phyloP scores from a whole-genome alignment of 1,284 basidiomycete genomes.

The Ustilago xerochloae region DNA sequence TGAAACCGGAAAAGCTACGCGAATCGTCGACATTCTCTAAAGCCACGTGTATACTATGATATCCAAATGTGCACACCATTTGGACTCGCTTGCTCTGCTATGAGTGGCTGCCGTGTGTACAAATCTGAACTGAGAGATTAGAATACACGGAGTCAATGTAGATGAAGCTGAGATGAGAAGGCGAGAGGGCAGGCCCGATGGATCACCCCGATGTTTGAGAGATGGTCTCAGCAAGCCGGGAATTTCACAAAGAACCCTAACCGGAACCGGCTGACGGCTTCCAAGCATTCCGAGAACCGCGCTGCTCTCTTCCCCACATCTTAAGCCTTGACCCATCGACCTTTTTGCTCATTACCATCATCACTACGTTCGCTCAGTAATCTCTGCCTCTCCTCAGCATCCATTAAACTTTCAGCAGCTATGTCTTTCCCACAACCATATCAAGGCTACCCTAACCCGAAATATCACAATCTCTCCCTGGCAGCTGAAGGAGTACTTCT shows the following conservation, averaged over 20 bases:
- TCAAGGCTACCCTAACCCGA: conserved; percentile 21
- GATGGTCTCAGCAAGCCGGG: neutral
- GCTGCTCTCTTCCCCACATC: neutral
- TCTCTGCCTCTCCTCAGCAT: neutral
- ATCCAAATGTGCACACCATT: too few relatives aligned
- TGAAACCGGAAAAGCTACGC: neutral
- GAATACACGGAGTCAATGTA: neutral
- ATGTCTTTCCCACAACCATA: conserved; percentile 54
- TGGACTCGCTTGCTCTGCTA: too few relatives aligned
- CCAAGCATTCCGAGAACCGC: conserved; percentile 5
- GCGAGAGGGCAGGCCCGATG: neutral
- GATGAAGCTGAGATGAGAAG: neutral
- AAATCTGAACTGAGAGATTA: neutral
- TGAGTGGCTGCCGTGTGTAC: neutral
- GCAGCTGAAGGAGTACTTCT: conserved; percentile 55
- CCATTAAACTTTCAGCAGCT: neutral
- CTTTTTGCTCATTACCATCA: neutral
- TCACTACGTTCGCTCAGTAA: neutral
- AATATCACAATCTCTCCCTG: conserved; percentile 56
- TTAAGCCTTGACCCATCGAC: too few relatives aligned
- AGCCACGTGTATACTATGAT: too few relatives aligned
- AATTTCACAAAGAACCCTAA: neutral
- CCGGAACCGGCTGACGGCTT: conserved; percentile 16
- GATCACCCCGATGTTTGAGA: neutral
- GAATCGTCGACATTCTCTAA: too few relatives aligned